Base-by-base conservation (phyloP, 208 protist species). In the Leishmania lainsoni region DNA sequence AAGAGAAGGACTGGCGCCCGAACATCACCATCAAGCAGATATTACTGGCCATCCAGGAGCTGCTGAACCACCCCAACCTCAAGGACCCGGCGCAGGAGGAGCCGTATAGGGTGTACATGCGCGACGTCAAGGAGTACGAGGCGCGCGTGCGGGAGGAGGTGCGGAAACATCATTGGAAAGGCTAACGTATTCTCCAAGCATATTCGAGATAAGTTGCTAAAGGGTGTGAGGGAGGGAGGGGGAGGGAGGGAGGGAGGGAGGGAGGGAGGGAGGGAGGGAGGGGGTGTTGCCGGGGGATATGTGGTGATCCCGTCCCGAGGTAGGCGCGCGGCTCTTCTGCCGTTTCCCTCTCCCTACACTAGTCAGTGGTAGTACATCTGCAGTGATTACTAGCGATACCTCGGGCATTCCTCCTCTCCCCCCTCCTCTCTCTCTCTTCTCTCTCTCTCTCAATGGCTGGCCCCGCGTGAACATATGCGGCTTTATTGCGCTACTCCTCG, bases 1-100 rank as follows among this genome's bases (percentile, higher is more conserved):
- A 99, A 80, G 98, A 99, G 69, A 99, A 99, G 84, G 98, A 99
- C 81, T 99, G 99, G 99, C 96, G 98, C 79, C 99, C 99, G 32
- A 97, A 94, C 49, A 98, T 99, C 42, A 99, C 98, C 3, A 92
- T 99, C 39, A 99, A 99, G 89, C 98, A 99, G 89, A 99, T 99
- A 29, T 90, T 99, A 20, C 84, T 99, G 1, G 99, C 99, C n/a
- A 99, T 99, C 54, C 99, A 99, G 89, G 97, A 99, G 79, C 90
- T 99, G 52, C 92, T 99, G 12, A 94, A 99, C 86, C 93, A 98
- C 76, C 99, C 99, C 14, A 99, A 99, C 86, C 86, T 94, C 48
- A 95, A 99, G n/a, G 98, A 99, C 87, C 99, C 99, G 10, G 99
- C 99, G 12, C 98, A 99, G 87, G 89, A 98, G 86, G 96, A 99